Evolutionary conservation across 164 flowering plant species (phyloP), one percentile per base, ranked within the genome.

Genomic region (Berberis vulgaris): DNA sequence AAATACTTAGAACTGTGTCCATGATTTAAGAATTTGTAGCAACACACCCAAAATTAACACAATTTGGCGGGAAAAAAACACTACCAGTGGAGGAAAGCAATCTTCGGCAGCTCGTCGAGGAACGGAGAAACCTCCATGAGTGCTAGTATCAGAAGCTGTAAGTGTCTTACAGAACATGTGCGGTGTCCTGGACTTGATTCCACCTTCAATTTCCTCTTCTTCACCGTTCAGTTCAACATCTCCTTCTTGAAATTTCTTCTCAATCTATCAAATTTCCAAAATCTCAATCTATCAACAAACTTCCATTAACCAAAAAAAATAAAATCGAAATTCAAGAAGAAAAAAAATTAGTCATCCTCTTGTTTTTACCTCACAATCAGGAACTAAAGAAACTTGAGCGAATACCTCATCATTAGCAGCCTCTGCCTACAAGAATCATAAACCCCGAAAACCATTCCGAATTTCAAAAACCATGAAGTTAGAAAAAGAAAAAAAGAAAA

Each of bases 121-220:
- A 3, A 95, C 99, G 11, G 99, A 95, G 74, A 95, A 95, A 11
- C 97, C 99, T n/a, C 99, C 99, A 74, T 95, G 99, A n/a, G 96
- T 91, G 75, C 97, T 95, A 1, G 99, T 95, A 73, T 95, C 99
- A 26, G 99, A 95, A 62, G 99, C 97, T 42, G 99, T 95, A 49
- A 95, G 91, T 1, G 97, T 95, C 79, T 95, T 95, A 73, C 99
- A 95, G 76, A 95, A 95, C 99, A 95, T 95, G 67, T 95, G 99
- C 12, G 97, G 96, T 5, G 91, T 91, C 1, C 71, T 72, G 1
- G 81, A 66, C 74, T 79, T 88, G 26, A 42, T 78, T n/a, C 12
- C 65, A 45, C 71, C 73, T 41, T 83, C 89, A 60, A 52, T 50
- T 47, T 81, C 86, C 61, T 81, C 91, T 53, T 86, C 85, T 4